Evolutionary conservation across 768 basidiomycete species (phyloP).

Genomic region (Boletus huronensis): DNA sequence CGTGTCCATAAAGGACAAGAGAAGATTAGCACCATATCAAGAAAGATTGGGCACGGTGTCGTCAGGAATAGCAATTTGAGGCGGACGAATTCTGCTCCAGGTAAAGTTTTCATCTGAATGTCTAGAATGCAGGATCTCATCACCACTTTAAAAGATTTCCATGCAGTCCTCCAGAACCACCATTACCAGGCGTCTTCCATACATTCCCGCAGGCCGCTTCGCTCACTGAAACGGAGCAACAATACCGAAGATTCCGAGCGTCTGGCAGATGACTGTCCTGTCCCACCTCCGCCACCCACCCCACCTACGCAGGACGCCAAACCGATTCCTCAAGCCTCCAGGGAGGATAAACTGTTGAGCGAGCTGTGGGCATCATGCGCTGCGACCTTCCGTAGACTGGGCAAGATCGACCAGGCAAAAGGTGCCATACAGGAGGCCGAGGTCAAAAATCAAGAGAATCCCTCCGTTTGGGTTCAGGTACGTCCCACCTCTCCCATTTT

Average conservation of each 20-base stretch:
- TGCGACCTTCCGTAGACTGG: constrained; percentile 86
- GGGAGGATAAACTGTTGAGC: constrained; percentile 67
- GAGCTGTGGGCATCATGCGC: constrained; percentile 93
- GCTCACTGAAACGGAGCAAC: constrained; percentile 41
- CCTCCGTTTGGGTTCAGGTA: constrained; percentile 94
- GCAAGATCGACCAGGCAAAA: constrained; percentile 85
- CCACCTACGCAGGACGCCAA: constrained; percentile 36
- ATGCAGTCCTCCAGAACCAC: constrained; percentile 55
- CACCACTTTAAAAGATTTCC: constrained; percentile 51
- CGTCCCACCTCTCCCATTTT: constrained; percentile 15
- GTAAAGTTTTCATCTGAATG: constrained; percentile 36
- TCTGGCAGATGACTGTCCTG: constrained; percentile 35
- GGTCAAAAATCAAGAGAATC: constrained; percentile 78
- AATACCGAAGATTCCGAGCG: constrained; percentile 33
- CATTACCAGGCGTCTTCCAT: constrained; percentile 79
- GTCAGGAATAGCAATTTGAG: constrained; percentile 52
- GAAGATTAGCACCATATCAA: constrained; percentile 72
- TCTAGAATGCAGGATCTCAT: constrained; percentile 1
- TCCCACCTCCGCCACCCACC: constrained; percentile 30
- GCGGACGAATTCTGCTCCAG: constrained; percentile 65
- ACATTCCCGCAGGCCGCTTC: constrained; percentile 67
- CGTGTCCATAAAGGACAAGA: constrained; percentile 71
- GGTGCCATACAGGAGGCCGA: constrained; percentile 96
- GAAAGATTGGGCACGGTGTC: constrained; percentile 72
- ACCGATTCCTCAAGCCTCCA: constrained; percentile 39